Base-by-base conservation (phyloP, 2,329 filamentous ascomycete genomes). In the Paraphoma sp. region DNA sequence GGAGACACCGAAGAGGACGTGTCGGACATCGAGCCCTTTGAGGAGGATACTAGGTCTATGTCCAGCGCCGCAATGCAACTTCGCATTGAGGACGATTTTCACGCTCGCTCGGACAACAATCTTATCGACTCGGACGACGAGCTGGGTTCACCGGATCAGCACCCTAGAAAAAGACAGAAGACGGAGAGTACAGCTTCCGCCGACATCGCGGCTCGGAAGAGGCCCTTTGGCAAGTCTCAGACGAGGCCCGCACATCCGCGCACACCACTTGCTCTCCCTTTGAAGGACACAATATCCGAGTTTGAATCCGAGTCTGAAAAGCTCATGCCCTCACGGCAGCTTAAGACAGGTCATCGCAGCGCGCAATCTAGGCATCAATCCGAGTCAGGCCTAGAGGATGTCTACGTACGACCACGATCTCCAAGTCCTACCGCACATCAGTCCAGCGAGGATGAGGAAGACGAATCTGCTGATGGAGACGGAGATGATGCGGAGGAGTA, bases 401-500 rank as follows among this genome's bases (percentile, higher is more conserved):
- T 23, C 23, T 23, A 23, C 23, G 23, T 23, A 5, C 23, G 23
- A 23, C 23, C 23, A 23, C 23, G 23, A 23, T 23, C 23, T 23
- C 23, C 23, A 23, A 23, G 23, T 23, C 23, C 23, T 23, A 23
- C 23, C 23, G 3, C 23, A 23, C 23, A 23, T 23, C 23, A 23
- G 23, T 23, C 5, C 23, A 23, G 23, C 23, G 23, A 23, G 3
- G 48, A 53, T 5, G 48, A 53, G n/a, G 46, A 56, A 18, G 18
- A 49, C 9, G 36, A 51, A 1, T 31, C 28, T 7, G 45, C 44
- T 11, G 33, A 47, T 2, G 49, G 58, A 43, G 54, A 59, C 5
- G 55, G 58, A 43, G 54, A 59, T 6, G 55, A 57, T 0, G 57
- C 56, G 11, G 67, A 74, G 53, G 70, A 72, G 48, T 73, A 69